A percentile compares a stretch with the other conserved stretches of the same genome.
Conservation (phyloP, 78 protist genomes). For the Cavenderia fasciculata region DNA sequence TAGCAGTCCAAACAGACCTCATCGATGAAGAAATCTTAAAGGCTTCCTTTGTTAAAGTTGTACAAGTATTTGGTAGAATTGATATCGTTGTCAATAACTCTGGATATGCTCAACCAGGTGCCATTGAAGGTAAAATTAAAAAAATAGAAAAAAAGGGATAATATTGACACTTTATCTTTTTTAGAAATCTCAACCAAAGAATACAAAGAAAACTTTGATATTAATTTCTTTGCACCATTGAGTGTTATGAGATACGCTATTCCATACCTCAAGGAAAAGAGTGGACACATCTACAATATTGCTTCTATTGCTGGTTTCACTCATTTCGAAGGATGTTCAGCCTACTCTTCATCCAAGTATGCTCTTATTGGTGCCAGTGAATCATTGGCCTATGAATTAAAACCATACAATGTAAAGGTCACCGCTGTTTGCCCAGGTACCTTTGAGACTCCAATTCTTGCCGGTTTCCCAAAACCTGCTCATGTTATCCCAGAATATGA, state of each 20-base stretch:
- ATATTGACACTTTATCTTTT: too few species aligned
- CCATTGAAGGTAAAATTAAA: conserved; percentile 54
- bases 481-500: too few species aligned
- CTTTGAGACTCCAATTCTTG: conserved; percentile 3
- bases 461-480: too few species aligned
- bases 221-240: conserved; percentile 11
- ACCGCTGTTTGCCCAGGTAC: conserved; percentile 10
- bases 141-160: too few species aligned
- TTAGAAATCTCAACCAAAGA: not conserved
- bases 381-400: not conserved
- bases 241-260: conserved; percentile 20
- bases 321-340: not conserved
- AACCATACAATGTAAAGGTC: conserved; percentile 1
- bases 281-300: conserved; percentile 23
- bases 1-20: conserved; percentile 10
- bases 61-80: not conserved
- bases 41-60: not conserved
- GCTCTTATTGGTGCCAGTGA: conserved; percentile 10
- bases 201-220: conserved; percentile 13
- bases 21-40: not conserved
- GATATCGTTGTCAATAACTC: conserved; percentile 42
- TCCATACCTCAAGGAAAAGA: conserved; percentile 2
- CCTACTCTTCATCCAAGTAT: conserved; percentile 4
- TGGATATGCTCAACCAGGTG: conserved; percentile 14
- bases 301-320: conserved; percentile 14